phyloP scores from a whole-genome alignment of 805 yeast genomes.

The Naumovozyma dairenensis region DNA sequence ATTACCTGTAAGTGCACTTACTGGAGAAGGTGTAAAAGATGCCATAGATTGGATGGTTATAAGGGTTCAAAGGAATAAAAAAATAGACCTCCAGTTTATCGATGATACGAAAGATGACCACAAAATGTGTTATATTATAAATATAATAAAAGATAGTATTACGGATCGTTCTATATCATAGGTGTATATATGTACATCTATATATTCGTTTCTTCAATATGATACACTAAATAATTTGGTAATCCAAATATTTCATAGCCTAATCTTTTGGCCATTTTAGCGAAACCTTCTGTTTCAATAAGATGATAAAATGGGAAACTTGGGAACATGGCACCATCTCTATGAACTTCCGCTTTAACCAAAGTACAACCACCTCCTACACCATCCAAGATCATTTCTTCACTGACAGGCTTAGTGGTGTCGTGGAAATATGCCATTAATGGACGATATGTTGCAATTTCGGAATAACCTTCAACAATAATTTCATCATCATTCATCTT shows the following conservation, averaged over 20 bases:
- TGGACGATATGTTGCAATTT: conserved; percentile 88
- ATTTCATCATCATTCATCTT: conserved; percentile 79
- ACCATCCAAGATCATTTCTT: conserved; percentile 85
- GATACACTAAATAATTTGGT: conserved; percentile 90
- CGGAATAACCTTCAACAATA: conserved; percentile 88
- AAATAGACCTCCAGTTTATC: conserved; percentile 31
- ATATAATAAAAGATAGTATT: background rate
- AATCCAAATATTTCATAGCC: conserved; percentile 87
- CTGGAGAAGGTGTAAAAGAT: conserved; percentile 72
- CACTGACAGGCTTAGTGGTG: conserved; percentile 46
- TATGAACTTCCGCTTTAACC: conserved; percentile 94
- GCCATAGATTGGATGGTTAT: conserved; percentile 83
- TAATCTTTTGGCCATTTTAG: conserved; percentile 92
- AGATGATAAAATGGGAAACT: conserved; percentile 94
- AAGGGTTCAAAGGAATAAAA: conserved; percentile 44
- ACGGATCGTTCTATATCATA: background rate
- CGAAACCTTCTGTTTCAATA: conserved; percentile 97
- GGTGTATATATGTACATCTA: conserved; percentile 1
- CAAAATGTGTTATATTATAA: background rate
- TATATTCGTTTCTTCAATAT: conserved; percentile 57
- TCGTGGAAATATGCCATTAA: conserved; percentile 86
- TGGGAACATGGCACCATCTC: conserved; percentile 99
- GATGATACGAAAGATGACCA: conserved; percentile 5
- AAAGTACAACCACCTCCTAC: conserved; percentile 96
- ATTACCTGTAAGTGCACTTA: conserved; percentile 75